Evolutionary conservation across 2,329 filamentous ascomycete genomes (phyloP).

Genomic region (Plectosphaerella sp.): DNA sequence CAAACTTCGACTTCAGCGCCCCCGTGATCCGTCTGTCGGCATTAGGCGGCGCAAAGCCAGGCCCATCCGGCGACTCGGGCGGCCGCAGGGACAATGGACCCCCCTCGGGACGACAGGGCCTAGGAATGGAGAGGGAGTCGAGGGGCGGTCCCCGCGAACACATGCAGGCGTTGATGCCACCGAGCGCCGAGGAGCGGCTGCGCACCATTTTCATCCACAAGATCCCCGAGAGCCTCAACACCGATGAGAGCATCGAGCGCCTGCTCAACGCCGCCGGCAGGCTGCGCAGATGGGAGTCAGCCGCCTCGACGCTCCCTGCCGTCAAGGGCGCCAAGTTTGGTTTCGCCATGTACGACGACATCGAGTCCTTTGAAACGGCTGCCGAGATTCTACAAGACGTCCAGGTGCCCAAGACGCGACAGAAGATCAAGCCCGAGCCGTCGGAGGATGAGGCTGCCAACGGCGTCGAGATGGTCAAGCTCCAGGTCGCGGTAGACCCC

Average conservation of each 20-base stretch:
- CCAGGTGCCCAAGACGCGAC: constrained; percentile 75
- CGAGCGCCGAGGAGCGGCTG: constrained; percentile 84
- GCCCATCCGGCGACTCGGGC: constrained; percentile 30
- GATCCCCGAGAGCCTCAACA: constrained; percentile 72
- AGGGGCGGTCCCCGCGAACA: constrained; percentile 63
- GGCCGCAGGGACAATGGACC: constrained; percentile 39
- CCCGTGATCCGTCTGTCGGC: constrained; percentile 93
- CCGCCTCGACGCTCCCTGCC: constrained; percentile 54
- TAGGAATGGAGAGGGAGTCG: constrained; percentile 62
- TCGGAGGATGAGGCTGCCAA: constrained; percentile 39
- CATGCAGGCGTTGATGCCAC: constrained; percentile 70
- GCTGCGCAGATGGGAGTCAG: constrained; percentile 80
- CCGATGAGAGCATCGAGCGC: constrained; percentile 73
- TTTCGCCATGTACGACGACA: constrained; percentile 92
- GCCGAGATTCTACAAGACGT: constrained; percentile 80
- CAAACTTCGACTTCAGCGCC: constrained; percentile 97
- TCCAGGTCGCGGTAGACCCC: constrained; percentile 76
- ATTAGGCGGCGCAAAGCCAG: constrained; percentile 59
- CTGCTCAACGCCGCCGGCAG: constrained; percentile 74
- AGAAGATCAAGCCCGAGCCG: constrained; percentile 44
- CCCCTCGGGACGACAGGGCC: constrained; percentile 38
- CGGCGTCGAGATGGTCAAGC: constrained; percentile 62
- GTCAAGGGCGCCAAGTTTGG: constrained; percentile 84
- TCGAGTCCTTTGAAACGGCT: constrained; percentile 79
- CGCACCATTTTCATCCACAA: constrained; percentile 87